Evolutionary conservation across 2,329 filamentous ascomycete genomes (phyloP), one percentile per base, ranked within the genome.

Genomic region (Salinomyces thailandicus): DNA sequence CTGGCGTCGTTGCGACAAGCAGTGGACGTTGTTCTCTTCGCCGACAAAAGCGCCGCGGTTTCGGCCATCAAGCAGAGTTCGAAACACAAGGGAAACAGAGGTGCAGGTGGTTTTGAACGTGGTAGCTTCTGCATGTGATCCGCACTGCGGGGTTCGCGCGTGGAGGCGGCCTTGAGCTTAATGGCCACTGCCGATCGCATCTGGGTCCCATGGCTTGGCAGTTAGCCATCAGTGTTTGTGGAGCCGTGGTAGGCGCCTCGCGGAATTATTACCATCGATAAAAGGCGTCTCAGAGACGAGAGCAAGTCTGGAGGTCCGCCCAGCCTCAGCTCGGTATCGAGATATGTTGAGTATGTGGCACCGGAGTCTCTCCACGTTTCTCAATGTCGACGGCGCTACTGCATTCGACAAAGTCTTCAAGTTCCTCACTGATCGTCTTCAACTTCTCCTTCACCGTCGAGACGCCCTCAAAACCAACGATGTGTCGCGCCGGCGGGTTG

Each of bases 391-490:
- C 86, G 0, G 84, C 80, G 46, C 81, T 71, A 52, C 86, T 95
- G 17, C 86, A 81, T 51, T 93, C 85, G 18, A 94, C 81, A 60
- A 96, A 96, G 49, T 96, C 91, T 59, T 96, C 91, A 38, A 96
- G 65, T 64, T 96, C 91, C 58, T 96, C 87, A 45, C 85, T 93
- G 2, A 95, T 85, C 2, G 86, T 95, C 66, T 93, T 94, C 38
- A 98, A 66, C 63, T 96, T 96, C 63, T 96, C 91, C 59, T 89
- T 93, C 26, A 96, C 89, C 27, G 83, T 83, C 5, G 77, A 72
- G 9, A 89, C 81, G 1, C 85, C 89, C 59, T 96, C 91, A 37
- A 81, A 77, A 0, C 91, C 89, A 2, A 96, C 87, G 51, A 96
- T 95, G 57, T 96, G 89, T 19, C 91, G 71, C 1, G 86, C 85